Evolutionary conservation across 1,284 basidiomycete genomes (phyloP).

Genomic region (Vanrija sp.): DNA sequence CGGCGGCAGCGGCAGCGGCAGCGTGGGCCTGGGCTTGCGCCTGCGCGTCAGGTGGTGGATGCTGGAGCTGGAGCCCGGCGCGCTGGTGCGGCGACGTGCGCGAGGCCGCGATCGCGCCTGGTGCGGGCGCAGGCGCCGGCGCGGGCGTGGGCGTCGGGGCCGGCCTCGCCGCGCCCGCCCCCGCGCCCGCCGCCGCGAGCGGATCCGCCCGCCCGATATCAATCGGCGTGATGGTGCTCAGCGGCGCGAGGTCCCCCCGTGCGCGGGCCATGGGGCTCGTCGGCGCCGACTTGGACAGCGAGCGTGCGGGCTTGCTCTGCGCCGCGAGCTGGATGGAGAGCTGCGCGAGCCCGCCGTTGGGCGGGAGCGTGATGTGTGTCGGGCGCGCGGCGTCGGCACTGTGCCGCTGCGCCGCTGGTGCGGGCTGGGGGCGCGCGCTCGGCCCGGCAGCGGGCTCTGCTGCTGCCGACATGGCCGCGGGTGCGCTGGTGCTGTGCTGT

Average conservation of each 20-base stretch:
- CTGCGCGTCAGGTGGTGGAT: neutral
- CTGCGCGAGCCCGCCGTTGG: neutral
- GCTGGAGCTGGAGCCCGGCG: neutral
- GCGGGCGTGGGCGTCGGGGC: neutral
- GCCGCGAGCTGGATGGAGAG: neutral
- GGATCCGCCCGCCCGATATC: neutral
- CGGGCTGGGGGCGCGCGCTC: no score
- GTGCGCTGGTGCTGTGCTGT: no score
- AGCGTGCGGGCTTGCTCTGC: neutral
- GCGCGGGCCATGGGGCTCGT: conserved; percentile 7
- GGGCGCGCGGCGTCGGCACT: no score
- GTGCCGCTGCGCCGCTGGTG: no score
- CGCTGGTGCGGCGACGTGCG: neutral
- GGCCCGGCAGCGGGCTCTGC: no score
- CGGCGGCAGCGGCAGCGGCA: neutral
- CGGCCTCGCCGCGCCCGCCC: no score
- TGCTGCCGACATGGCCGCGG: no score
- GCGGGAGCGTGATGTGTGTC: no score
- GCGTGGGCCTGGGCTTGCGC: neutral
- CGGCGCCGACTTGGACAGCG: conserved; percentile 7
- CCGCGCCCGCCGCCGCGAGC: no score
- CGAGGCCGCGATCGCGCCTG: neutral
- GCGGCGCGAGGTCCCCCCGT: conserved; percentile 3
- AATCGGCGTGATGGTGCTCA: conserved; percentile 12
- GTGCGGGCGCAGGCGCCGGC: neutral